These are phyloP conservation scores for Backusella morwellensis DNA, from an alignment of 192 early-diverging fungal genomes.

Conservation along the genomic window DNA sequence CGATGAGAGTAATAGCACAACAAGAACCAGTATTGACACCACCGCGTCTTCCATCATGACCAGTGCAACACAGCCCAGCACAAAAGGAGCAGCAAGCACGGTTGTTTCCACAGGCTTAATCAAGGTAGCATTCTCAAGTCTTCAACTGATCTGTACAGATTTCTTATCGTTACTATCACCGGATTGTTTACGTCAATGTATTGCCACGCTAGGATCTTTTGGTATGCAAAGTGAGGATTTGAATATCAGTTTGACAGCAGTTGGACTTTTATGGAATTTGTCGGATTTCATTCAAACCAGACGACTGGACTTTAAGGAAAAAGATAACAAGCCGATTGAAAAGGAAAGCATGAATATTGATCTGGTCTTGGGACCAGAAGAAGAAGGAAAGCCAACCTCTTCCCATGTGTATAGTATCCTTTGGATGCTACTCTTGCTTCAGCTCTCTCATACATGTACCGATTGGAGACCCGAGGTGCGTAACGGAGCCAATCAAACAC, in stretches of 20 bases:
- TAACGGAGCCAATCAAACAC: constrained; percentile 90
- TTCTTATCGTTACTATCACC: constrained; percentile 82
- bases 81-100: not conserved
- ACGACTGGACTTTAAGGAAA: constrained; percentile 51
- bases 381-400: constrained; percentile 19
- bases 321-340: constrained; percentile 17
- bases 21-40: constrained; percentile 7
- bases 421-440: constrained; percentile 88
- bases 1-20: constrained; percentile 8
- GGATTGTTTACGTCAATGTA: constrained; percentile 72
- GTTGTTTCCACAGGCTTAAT: constrained; percentile 47
- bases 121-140: constrained; percentile 83
- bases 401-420: constrained; percentile 55
- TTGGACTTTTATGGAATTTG: constrained; percentile 91
- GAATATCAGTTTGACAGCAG: constrained; percentile 92
- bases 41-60: constrained; percentile 12
- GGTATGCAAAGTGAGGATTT: constrained; percentile 84
- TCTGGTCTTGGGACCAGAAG: constrained; percentile 29
- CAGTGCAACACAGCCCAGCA: not conserved
- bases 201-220: constrained; percentile 78
- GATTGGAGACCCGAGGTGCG: constrained; percentile 90
- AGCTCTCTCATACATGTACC: constrained; percentile 79
- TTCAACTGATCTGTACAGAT: constrained; percentile 96
- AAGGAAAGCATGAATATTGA: constrained; percentile 36
- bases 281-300: constrained; percentile 85